These are phyloP conservation scores for Clarireedia homoeocarpa DNA, from an alignment of 2,329 filamentous ascomycete genomes.

Conservation along the genomic window DNA sequence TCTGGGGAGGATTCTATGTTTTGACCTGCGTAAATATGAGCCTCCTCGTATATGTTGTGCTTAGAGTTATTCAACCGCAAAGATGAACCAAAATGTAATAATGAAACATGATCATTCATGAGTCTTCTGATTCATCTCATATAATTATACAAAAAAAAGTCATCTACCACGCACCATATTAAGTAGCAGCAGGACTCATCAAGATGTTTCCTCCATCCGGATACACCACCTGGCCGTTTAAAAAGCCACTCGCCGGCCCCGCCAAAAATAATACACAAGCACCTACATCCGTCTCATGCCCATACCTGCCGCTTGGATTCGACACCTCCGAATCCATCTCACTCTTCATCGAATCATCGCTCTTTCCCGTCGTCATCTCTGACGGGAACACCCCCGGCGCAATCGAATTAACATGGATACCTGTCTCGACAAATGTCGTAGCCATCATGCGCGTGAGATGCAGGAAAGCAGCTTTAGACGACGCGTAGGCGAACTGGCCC, in stretches of 20 bases:
- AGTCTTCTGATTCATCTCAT: too few species aligned
- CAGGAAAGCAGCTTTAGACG: slow-evolving; percentile 39
- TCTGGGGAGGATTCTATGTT: too few species aligned
- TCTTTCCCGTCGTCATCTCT: slow-evolving; percentile 40
- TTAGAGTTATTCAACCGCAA: not conserved
- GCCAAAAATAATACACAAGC: slow-evolving; percentile 43
- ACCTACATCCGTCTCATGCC: slow-evolving; percentile 42
- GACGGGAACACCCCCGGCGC: slow-evolving; percentile 39
- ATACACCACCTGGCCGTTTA: slow-evolving; percentile 46
- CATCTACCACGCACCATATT: not conserved
- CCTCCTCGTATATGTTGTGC: too few species aligned
- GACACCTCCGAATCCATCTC: slow-evolving; percentile 17
- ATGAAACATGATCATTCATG: too few species aligned
- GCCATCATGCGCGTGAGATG: slow-evolving; percentile 38
- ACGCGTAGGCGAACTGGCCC: slow-evolving; percentile 25
- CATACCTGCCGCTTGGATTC: slow-evolving; percentile 37
- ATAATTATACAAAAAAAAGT: not conserved
- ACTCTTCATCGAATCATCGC: slow-evolving; percentile 41
- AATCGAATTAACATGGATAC: slow-evolving; percentile 50
- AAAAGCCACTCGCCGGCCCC: slow-evolving; percentile 40
- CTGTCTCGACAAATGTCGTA: slow-evolving; percentile 38
- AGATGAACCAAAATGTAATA: too few species aligned
- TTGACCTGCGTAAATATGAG: too few species aligned
- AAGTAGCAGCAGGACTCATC: not conserved
- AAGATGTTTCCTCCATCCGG: slow-evolving; percentile 35